A percentile compares a stretch with the other conserved stretches of the same genome.
phyloP scores from a whole-genome alignment of 1,139 yeast genomes.

The Maudiozyma humilis region DNA sequence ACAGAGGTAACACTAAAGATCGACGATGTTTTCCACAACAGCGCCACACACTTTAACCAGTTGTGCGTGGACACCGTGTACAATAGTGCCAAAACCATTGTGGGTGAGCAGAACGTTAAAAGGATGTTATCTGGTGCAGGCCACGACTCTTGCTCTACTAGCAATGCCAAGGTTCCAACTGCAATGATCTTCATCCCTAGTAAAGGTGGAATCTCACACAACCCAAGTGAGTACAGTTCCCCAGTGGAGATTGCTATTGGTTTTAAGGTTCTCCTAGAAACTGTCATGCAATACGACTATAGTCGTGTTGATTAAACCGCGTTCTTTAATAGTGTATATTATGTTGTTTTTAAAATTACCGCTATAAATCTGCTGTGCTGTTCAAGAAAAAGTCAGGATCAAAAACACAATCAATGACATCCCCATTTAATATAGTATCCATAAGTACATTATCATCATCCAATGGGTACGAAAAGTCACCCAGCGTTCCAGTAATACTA shows the following conservation, averaged over 20 bases:
- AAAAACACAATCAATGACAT: not conserved
- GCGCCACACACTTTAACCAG: not conserved
- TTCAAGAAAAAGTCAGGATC: not conserved
- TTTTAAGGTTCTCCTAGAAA: not conserved
- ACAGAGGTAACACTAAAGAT: not conserved
- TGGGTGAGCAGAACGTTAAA: not conserved
- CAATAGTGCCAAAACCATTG: not conserved
- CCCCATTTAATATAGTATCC: not conserved
- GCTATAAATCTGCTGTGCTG: too few relatives aligned
- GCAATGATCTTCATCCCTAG: conserved; percentile 1
- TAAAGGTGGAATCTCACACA: not conserved
- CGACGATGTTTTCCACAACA: not conserved
- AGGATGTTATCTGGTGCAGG: not conserved
- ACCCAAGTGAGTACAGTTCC: not conserved
- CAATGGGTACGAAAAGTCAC: not conserved
- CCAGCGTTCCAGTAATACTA: not conserved
- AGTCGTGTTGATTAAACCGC: not conserved
- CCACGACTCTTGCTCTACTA: not conserved
- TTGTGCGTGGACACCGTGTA: not conserved
- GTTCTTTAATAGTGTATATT: too few relatives aligned
- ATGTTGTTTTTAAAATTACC: too few relatives aligned
- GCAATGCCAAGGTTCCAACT: not conserved
- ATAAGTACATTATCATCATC: not conserved
- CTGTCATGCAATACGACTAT: not conserved
- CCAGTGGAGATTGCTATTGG: not conserved